A percentile compares a stretch with the other conserved stretches of the same genome.
These are phyloP conservation scores for Fusarium camptoceras DNA, from an alignment of 2,329 filamentous ascomycete genomes.

Conservation along the genomic window DNA sequence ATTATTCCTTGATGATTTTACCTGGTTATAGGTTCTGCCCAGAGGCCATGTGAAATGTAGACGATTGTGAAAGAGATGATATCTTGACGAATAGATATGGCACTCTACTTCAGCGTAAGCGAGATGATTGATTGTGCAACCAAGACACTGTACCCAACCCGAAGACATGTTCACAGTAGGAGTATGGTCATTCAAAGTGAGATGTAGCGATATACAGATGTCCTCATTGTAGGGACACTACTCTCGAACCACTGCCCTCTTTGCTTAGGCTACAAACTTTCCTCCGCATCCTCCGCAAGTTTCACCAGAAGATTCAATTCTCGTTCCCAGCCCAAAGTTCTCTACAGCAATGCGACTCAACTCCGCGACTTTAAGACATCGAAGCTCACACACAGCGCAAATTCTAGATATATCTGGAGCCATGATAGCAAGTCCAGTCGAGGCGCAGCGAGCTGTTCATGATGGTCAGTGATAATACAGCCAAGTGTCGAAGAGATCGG, in stretches of 20 bases:
- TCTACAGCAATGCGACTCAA: conserved; percentile 52
- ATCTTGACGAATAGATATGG: neutral
- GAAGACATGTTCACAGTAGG: neutral
- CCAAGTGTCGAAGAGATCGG: neutral
- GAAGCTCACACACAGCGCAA: conserved; percentile 66
- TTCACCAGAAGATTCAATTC: conserved; percentile 50
- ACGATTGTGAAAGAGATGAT: neutral
- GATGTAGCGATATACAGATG: neutral
- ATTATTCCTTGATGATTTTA: conserved; percentile 31
- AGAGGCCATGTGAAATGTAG: neutral
- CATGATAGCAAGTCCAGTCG: conserved; percentile 66
- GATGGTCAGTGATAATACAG: neutral
- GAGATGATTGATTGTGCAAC: neutral
- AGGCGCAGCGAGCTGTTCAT: conserved; percentile 62
- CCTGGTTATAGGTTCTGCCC: neutral
- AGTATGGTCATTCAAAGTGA: neutral
- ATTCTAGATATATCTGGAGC: conserved; percentile 64
- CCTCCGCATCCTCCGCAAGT: conserved; percentile 57
- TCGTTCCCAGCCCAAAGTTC: conserved; percentile 46
- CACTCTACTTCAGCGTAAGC: neutral
- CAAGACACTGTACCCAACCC: neutral
- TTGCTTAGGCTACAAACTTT: conserved; percentile 54
- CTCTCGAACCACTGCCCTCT: neutral
- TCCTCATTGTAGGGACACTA: neutral
- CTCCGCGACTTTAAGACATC: conserved; percentile 61